A percentile compares a stretch with the other conserved stretches of the same genome.
Conservation (phyloP, 352 stramenopile genomes). For the Phytophthora sp. region DNA sequence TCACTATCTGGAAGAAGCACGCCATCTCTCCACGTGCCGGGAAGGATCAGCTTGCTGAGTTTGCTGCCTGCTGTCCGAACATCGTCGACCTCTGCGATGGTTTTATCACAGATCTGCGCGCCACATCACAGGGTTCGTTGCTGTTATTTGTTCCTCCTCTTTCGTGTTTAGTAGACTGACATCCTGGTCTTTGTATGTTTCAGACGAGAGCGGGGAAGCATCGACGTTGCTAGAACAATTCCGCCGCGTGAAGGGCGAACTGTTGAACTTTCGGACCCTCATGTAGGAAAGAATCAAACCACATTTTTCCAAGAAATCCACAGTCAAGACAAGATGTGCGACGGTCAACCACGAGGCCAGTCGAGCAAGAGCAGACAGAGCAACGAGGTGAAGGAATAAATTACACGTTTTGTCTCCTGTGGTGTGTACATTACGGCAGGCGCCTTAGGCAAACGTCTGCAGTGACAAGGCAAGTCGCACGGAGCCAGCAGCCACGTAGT, state of each 20-base stretch:
- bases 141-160: slow-evolving; percentile 3
- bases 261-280: slow-evolving; percentile 75
- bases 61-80: slow-evolving; percentile 78
- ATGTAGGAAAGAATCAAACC: slow-evolving; percentile 49
- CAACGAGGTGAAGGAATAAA: slow-evolving; percentile 58
- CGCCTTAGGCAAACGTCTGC: slow-evolving; percentile 54
- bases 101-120: slow-evolving; percentile 82
- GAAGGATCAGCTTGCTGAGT: slow-evolving; percentile 75
- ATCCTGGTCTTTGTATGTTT: slow-evolving; percentile 12
- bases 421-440: slow-evolving; percentile 8
- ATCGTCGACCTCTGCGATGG: slow-evolving; percentile 82
- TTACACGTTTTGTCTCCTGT: slow-evolving; percentile 56
- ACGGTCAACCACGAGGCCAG: slow-evolving; percentile 24
- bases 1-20: slow-evolving; percentile 86
- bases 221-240: slow-evolving; percentile 73
- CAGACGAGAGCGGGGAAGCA: slow-evolving; percentile 70
- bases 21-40: slow-evolving; percentile 70
- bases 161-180: slow-evolving; percentile 12
- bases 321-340: slow-evolving; percentile 13
- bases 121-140: slow-evolving; percentile 72
- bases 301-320: slow-evolving; percentile 12
- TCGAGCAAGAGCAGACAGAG: too few relatives aligned
- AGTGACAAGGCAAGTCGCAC: slow-evolving; percentile 71
- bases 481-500: slow-evolving; percentile 61
- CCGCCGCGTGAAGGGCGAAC: slow-evolving; percentile 72